Conservation (phyloP, 2,329 filamentous ascomycete genomes). For the Monosporascus sp. region DNA sequence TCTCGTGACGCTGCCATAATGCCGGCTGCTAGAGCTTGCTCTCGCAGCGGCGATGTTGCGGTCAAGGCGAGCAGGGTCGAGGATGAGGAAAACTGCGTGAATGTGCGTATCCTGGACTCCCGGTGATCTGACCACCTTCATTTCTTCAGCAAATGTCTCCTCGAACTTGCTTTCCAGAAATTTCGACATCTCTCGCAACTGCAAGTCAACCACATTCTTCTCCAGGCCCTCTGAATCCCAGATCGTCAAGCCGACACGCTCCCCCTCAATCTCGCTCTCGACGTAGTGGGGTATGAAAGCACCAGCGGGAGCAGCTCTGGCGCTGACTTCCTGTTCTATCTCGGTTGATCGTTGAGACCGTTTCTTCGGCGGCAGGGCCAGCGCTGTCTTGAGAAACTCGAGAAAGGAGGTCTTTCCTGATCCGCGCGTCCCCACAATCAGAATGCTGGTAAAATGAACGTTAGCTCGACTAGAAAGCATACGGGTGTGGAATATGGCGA, state of each 20-base stretch:
- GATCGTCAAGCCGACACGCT: constrained; percentile 85
- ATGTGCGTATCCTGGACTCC: constrained; percentile 95
- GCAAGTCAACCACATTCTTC: constrained; percentile 90
- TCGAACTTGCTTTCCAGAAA: constrained; percentile 99
- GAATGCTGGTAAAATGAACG: constrained; percentile 53
- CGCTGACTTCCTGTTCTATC: constrained; percentile 53
- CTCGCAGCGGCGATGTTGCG: constrained; percentile 69
- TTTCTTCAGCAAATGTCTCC: constrained; percentile 94
- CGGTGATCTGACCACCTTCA: constrained; percentile 91
- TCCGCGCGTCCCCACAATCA: constrained; percentile 81
- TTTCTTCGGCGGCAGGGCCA: constrained; percentile 79
- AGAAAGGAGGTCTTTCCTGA: constrained; percentile 96
- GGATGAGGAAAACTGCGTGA: constrained; percentile 86
- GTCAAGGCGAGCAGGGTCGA: constrained; percentile 83
- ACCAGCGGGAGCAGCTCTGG: constrained; percentile 49
- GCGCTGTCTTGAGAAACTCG: constrained; percentile 83
- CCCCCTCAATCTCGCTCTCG: constrained; percentile 89
- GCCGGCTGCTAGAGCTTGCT: constrained; percentile 45
- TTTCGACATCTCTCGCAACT: constrained; percentile 82
- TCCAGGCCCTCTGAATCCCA: constrained; percentile 97
- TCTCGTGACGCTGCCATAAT: constrained; percentile 43
- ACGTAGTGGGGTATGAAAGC: constrained; percentile 85
- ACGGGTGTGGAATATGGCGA: neutral
- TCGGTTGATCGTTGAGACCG: constrained; percentile 46
- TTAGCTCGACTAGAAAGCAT: constrained; percentile 9